Base-by-base conservation (phyloP, 78 protist species). In the Dictyostelium brefeldianum region DNA sequence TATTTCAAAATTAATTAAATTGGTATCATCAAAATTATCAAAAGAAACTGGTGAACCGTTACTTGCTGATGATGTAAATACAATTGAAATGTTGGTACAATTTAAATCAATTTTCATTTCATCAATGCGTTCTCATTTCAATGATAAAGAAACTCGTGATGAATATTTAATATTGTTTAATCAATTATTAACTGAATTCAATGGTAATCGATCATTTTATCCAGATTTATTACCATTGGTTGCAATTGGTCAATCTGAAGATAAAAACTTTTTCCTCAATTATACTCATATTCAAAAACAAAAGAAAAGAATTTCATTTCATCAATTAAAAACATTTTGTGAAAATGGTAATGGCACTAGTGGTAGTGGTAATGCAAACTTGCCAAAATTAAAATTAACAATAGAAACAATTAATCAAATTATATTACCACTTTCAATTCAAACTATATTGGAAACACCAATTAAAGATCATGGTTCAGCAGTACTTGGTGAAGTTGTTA, bases 391-490 rank as follows among this genome's bases (percentile, higher is more conserved):
- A 25, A 67, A 67, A 67, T 67, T 78, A 31, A 54, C 70, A 25
- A 54, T 29, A 15, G 83, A 78, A 27, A 43, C 83, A 36, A 14
- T 78, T 20, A 78, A 78, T n/a, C 65, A 78, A 7, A 31, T 78
- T 46, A 25, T 84, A 18, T 31, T 84, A 31, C 92, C 92, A n/a
- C 53, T 84, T 18, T 67, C 82, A 51, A 11, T 84, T 17, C 82
- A 77, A 71, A 36, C 83, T 2, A 84, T 84, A 22, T 70, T 57
- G 2, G 92, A 84, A 41, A 84, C 92, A 27, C 14, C 67, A 18
- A 84, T 73, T 31, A 84, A 84, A 56, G 92, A 84, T 22, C 81
- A 77, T 77, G 83, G 83, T 56, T 22, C 65, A 25, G 67, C 92
- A 48, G 25, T 73, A n/a, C 59, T 84, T 5, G 92, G 92, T 74